phyloP scores from a whole-genome alignment of 1,284 basidiomycete genomes.

The Papiliotrema laurentii region DNA sequence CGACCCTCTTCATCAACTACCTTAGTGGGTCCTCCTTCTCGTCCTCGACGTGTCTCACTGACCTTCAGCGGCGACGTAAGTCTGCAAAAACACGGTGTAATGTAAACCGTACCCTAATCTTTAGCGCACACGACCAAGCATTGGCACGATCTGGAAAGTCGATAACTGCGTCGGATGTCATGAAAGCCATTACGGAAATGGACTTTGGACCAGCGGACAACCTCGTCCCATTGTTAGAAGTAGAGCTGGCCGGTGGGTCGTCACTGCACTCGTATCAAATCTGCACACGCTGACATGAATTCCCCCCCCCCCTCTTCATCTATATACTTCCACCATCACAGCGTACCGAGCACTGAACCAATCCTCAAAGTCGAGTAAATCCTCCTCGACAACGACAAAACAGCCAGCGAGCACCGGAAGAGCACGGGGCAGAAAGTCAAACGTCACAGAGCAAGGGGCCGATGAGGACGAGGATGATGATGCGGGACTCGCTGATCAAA shows the following conservation, averaged over 20 bases:
- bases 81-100: neutral
- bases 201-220: constrained; percentile 63
- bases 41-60: neutral
- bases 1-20: constrained; percentile 88
- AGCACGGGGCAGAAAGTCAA: constrained; percentile 35
- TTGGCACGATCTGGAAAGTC: constrained; percentile 77
- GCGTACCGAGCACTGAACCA: constrained; percentile 24
- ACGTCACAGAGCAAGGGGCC: constrained; percentile 30
- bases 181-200: constrained; percentile 74
- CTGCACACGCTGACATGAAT: too few relatives aligned
- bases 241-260: constrained; percentile 64
- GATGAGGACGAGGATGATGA: constrained; percentile 21
- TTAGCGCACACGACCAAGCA: constrained; percentile 81
- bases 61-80: constrained; percentile 62
- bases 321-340: too few relatives aligned
- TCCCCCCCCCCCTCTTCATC: too few relatives aligned
- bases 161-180: constrained; percentile 79
- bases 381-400: constrained; percentile 26
- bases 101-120: constrained; percentile 2
- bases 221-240: constrained; percentile 62
- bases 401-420: constrained; percentile 7
- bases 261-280: too few relatives aligned
- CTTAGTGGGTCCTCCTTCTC: constrained; percentile 56
- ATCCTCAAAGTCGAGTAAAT: constrained; percentile 31
- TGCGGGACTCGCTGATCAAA: constrained; percentile 9